Conservation (phyloP, 140 eudicot genomes). For the Ambrosia hybrid region DNA sequence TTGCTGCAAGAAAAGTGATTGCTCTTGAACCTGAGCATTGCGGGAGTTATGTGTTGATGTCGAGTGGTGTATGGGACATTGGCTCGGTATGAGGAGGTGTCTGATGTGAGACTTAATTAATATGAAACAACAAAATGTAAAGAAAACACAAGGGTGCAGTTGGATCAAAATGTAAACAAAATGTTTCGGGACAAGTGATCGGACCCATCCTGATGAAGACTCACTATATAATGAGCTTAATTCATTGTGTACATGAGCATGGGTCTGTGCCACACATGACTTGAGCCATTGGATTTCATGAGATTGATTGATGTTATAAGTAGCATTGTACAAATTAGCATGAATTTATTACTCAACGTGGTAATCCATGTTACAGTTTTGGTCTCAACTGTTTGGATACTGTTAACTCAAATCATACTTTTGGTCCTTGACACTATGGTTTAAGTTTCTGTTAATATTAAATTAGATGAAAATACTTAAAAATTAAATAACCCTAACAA, state of each 20-base stretch:
- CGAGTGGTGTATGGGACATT: constrained; percentile 70
- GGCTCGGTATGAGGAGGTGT: constrained; percentile 66
- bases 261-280: constrained; percentile 36
- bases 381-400: background rate
- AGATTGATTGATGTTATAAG: constrained; percentile 4
- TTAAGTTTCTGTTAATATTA: no score
- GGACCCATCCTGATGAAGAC: constrained; percentile 45
- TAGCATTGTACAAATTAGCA: background rate
- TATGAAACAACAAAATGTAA: constrained; percentile 70
- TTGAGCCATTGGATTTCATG: constrained; percentile 19
- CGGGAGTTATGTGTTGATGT: constrained; percentile 84
- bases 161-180: no score
- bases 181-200: constrained; percentile 51
- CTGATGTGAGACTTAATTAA: constrained; percentile 53
- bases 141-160: constrained; percentile 72
- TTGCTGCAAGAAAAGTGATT: constrained; percentile 52
- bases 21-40: constrained; percentile 78
- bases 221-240: constrained; percentile 45
- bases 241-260: constrained; percentile 55
- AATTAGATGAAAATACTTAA: no score
- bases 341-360: background rate
- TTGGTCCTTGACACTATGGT: no score
- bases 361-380: background rate
- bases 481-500: no score
- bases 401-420: no score